Evolutionary conservation across 2,329 filamentous ascomycete genomes (phyloP).

Genomic region (Verticillium isaacii): DNA sequence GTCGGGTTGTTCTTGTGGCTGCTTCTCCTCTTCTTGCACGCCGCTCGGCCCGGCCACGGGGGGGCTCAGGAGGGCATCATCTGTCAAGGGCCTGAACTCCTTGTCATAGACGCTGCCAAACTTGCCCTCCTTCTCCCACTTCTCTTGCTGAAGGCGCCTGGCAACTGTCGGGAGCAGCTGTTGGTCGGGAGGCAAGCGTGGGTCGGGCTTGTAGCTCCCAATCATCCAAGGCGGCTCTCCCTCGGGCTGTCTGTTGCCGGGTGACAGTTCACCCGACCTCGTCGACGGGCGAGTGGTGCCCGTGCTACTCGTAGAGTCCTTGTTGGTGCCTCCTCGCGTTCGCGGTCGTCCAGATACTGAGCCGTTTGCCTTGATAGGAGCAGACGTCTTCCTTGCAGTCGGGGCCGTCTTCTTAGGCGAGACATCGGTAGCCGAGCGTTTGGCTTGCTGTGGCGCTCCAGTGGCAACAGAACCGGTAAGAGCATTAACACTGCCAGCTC

Average conservation of each 20-base stretch:
- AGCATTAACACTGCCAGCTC: slow-evolving; percentile 63
- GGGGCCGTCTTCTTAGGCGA: slow-evolving; percentile 49
- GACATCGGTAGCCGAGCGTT: slow-evolving; percentile 40
- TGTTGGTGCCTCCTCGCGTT: slow-evolving; percentile 54
- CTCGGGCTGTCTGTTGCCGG: slow-evolving; percentile 65
- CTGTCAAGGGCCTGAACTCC: slow-evolving; percentile 78
- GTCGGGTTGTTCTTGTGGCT: slow-evolving; percentile 20
- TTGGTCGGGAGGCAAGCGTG: slow-evolving; percentile 87
- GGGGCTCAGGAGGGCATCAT: slow-evolving; percentile 48
- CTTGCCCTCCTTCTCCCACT: slow-evolving; percentile 90
- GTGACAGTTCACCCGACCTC: slow-evolving; percentile 51
- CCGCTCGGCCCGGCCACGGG: slow-evolving; percentile 27
- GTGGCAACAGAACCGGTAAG: slow-evolving; percentile 41
- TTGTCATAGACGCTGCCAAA: slow-evolving; percentile 82
- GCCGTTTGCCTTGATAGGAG: slow-evolving; percentile 33
- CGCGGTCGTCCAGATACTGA: slow-evolving; percentile 49
- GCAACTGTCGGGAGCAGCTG: slow-evolving; percentile 94
- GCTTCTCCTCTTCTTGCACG: slow-evolving; percentile 21
- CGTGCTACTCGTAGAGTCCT: slow-evolving; percentile 38
- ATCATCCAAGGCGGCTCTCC: slow-evolving; percentile 95
- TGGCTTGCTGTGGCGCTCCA: slow-evolving; percentile 22
- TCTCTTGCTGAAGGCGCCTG: slow-evolving; percentile 83
- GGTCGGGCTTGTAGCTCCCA: slow-evolving; percentile 92
- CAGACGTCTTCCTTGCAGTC: slow-evolving; percentile 38
- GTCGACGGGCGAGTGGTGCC: slow-evolving; percentile 57